Conservation (phyloP, 495 filamentous ascomycete genomes). For the Podospora australis region DNA sequence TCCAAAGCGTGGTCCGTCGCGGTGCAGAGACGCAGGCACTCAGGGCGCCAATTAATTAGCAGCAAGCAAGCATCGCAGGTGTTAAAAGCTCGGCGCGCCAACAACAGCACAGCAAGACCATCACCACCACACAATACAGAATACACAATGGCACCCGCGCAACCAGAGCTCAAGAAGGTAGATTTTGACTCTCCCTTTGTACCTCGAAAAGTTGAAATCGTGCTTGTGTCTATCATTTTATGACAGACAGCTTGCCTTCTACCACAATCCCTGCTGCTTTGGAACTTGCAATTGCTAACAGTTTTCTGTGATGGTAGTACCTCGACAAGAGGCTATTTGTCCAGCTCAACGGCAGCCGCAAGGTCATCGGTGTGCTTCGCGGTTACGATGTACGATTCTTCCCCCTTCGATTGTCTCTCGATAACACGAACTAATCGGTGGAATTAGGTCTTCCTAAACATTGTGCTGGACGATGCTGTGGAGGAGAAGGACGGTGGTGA, state of each 20-base stretch:
- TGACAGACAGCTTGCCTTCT: not conserved
- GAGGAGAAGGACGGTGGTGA: constrained; percentile 91
- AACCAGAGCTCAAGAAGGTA: constrained; percentile 98
- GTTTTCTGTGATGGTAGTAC: constrained; percentile 54
- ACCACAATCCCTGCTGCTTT: not conserved
- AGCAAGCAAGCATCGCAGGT: constrained; percentile 10
- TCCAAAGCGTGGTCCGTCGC: not conserved
- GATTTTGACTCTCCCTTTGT: constrained; percentile 8
- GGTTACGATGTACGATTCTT: constrained; percentile 78
- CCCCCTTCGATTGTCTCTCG: not conserved
- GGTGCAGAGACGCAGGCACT: constrained; percentile 8
- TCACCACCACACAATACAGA: constrained; percentile 9
- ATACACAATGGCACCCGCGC: constrained; percentile 96
- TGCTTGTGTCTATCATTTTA: not conserved
- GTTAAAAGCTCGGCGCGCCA: constrained; percentile 3
- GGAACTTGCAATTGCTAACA: constrained; percentile 6
- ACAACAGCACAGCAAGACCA: constrained; percentile 4
- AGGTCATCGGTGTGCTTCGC: constrained; percentile 88
- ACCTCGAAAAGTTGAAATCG: not conserved
- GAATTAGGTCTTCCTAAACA: constrained; percentile 89
- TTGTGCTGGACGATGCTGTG: constrained; percentile 95
- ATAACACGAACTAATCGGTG: constrained; percentile 2
- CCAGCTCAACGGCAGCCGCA: constrained; percentile 94
- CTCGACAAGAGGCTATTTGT: constrained; percentile 98
- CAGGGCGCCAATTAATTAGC: not conserved